Base-by-base conservation (phyloP, 2,329 filamentous ascomycete species). In the Fusarium buharicum region DNA sequence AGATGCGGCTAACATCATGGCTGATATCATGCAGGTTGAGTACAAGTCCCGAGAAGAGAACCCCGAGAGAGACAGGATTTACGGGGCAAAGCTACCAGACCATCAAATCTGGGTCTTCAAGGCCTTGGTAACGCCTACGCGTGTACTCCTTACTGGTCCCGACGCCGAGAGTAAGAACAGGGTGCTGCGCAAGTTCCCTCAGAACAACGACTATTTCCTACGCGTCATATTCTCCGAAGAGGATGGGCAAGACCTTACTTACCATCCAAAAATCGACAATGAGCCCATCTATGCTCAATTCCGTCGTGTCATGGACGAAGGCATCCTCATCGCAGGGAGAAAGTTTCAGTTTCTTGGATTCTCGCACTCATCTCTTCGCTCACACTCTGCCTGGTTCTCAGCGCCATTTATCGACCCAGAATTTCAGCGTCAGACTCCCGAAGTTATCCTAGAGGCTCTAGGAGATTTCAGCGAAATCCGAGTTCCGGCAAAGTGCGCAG, bases 171-270 rank as follows among this genome's bases (percentile, higher is more conserved):
- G 84, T 7, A 88, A 86, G 55, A 93, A 93, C 68, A 81, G 89
- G 5, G 85, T 93, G 4, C 76, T 93, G 14, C 84, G 90, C n/a
- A 85, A 85, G 61, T 91, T 87, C 61, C 73, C 81, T 1, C 68
- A 82, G 0, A 79, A 87, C 51, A 82, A 82, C 2, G 84, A 90
- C 40, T 81, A 83, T 64, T 93, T 93, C 64, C 70, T 91, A 1
- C 83, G 91, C 0, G 89, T 93, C 0, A 82, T 86, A 7, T 93
- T 95, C 66, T 82, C 82, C 27, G 91, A 95, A 41, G 91, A 96
- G 70, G 84, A 90, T 67, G 89, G 89, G 0, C 80, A 86, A 20
- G 82, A 84, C 16, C 71, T 95, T 0, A 79, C 77, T 16, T 87
- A 85, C 71, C 87, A 87, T 54, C 72, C 82, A 2, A 78, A 74